These are phyloP conservation scores for Hypoxylon sp. DNA, from an alignment of 2,329 filamentous ascomycete genomes.

Conservation along the genomic window DNA sequence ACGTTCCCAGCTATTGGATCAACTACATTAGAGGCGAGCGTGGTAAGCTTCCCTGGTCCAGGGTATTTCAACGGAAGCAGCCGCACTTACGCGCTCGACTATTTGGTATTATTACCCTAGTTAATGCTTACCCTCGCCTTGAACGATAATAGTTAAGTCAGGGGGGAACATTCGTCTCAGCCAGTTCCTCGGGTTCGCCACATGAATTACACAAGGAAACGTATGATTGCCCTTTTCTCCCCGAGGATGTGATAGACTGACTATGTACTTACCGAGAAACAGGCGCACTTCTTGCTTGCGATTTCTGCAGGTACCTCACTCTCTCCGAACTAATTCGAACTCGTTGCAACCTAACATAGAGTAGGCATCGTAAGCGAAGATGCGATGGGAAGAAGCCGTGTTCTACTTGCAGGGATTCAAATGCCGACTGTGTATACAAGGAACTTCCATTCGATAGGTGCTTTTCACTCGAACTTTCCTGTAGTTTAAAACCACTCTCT, in stretches of 20 bases:
- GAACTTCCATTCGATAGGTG: slow-evolving; percentile 57
- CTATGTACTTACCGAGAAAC: slow-evolving; percentile 41
- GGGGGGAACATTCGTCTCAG: slow-evolving; percentile 31
- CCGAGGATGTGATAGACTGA: slow-evolving; percentile 14
- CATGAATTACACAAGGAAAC: slow-evolving; percentile 58
- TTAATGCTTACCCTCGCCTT: slow-evolving; percentile 39
- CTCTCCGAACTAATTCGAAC: slow-evolving; percentile 11
- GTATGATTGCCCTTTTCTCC: slow-evolving; percentile 45
- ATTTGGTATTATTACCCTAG: slow-evolving; percentile 33
- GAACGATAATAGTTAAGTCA: slow-evolving; percentile 36
- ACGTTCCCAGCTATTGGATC: slow-evolving; percentile 36
- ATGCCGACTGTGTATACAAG: slow-evolving; percentile 59
- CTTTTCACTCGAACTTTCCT: background rate
- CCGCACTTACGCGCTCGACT: slow-evolving; percentile 43
- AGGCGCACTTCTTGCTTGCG: slow-evolving; percentile 60
- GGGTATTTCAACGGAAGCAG: slow-evolving; percentile 43
- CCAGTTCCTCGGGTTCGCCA: slow-evolving; percentile 37
- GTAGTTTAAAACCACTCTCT: slow-evolving; percentile 10
- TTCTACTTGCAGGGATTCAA: slow-evolving; percentile 58
- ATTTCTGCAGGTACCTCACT: slow-evolving; percentile 55
- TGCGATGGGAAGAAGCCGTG: slow-evolving; percentile 59
- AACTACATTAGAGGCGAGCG: slow-evolving; percentile 27
- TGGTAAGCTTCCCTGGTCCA: slow-evolving; percentile 26
- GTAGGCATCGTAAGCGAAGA: slow-evolving; percentile 57
- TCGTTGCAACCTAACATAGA: slow-evolving; percentile 36